These are phyloP conservation scores for Clavispora phyllophila DNA, from an alignment of 805 yeast species.

Conservation along the genomic window DNA sequence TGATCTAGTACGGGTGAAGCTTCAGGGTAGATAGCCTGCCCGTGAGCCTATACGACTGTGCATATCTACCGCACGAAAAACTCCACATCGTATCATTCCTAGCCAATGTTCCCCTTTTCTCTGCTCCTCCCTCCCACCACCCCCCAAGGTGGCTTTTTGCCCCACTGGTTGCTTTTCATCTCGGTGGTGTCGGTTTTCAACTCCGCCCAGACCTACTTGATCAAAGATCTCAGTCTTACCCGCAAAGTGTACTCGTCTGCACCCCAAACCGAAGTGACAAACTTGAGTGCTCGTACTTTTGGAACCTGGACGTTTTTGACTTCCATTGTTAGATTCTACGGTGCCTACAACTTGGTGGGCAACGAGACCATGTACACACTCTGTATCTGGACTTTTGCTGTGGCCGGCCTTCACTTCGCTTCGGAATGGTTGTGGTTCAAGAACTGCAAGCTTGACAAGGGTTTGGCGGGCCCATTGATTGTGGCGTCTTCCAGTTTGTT, in stretches of 20 bases:
- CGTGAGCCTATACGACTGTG: not conserved
- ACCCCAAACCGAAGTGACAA: slow-evolving; percentile 30
- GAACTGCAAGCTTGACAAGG: slow-evolving; percentile 82
- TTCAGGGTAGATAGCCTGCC: too few species aligned
- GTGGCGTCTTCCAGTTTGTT: slow-evolving; percentile 62
- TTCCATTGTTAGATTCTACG: slow-evolving; percentile 77
- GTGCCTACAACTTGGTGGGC: slow-evolving; percentile 65
- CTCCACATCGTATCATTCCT: not conserved
- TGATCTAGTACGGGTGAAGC: too few species aligned
- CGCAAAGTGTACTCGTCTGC: slow-evolving; percentile 65
- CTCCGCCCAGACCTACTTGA: slow-evolving; percentile 77
- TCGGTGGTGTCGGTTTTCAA: slow-evolving; percentile 91
- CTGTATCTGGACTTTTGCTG: slow-evolving; percentile 70
- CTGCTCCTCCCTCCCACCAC: slow-evolving; percentile 16
- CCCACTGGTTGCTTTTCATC: slow-evolving; percentile 45
- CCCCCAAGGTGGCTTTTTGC: slow-evolving; percentile 48
- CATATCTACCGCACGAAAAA: not conserved
- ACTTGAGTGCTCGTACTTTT: slow-evolving; percentile 88
- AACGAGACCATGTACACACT: slow-evolving; percentile 71
- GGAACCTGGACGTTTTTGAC: slow-evolving; percentile 97
- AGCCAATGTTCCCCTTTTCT: slow-evolving; percentile 14
- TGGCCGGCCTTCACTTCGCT: slow-evolving; percentile 82
- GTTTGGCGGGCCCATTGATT: slow-evolving; percentile 82
- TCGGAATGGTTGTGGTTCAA: slow-evolving; percentile 76
- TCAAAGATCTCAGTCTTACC: slow-evolving; percentile 65